Conservation (phyloP, 805 yeast genomes). For the Starmera quercuum region DNA sequence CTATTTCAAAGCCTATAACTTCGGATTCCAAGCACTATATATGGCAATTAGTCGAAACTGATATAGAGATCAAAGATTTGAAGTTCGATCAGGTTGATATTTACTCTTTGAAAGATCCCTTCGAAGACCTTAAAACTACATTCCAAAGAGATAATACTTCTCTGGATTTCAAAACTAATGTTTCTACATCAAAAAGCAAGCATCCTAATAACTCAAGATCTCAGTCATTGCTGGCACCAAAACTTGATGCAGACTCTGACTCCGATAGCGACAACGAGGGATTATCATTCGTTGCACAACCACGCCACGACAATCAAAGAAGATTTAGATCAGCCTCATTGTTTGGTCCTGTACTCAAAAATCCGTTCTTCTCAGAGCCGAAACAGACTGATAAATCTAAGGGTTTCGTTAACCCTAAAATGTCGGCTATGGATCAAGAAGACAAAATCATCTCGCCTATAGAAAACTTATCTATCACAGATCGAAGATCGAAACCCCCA, state of each 20-base stretch:
- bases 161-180: too few species aligned
- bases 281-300: slow-evolving; percentile 15
- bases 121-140: slow-evolving; percentile 18
- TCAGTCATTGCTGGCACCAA: slow-evolving; percentile 14
- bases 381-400: background rate
- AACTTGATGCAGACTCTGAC: slow-evolving; percentile 7
- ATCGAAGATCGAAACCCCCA: background rate
- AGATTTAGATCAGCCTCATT: slow-evolving; percentile 19
- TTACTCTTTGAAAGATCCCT: slow-evolving; percentile 14
- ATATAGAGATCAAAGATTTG: slow-evolving; percentile 12
- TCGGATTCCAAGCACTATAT: background rate
- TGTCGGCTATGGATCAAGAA: slow-evolving; percentile 2
- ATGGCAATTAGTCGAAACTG: slow-evolving; percentile 19
- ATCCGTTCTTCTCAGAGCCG: slow-evolving; percentile 13
- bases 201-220: slow-evolving; percentile 9
- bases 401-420: background rate
- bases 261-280: slow-evolving; percentile 17
- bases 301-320: slow-evolving; percentile 8
- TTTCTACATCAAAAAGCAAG: background rate
- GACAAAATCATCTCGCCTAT: slow-evolving; percentile 8
- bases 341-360: slow-evolving; percentile 17
- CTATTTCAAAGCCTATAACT: slow-evolving; percentile 13
- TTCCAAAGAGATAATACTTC: slow-evolving; percentile 4
- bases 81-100: slow-evolving; percentile 11
- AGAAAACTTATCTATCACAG: slow-evolving; percentile 1